A percentile compares a stretch with the other conserved stretches of the same genome.
phyloP scores from a whole-genome alignment of 768 basidiomycete species.

The Daedaleopsis sinensis region DNA sequence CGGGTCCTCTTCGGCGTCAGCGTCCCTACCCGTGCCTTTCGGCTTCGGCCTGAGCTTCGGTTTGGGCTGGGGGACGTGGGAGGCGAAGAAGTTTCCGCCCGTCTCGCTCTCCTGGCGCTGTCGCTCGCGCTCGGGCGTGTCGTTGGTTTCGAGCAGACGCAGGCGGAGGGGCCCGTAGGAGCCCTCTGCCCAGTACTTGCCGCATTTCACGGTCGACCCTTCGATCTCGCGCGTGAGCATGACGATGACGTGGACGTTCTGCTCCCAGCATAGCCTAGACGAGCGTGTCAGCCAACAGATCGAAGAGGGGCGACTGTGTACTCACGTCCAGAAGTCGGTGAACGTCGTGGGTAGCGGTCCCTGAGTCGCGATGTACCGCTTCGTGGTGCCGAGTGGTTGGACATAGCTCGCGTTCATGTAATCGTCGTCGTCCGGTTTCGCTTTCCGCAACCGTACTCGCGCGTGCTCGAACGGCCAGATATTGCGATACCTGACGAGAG shows the following conservation, averaged over 20 bases:
- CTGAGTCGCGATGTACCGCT: slow-evolving; percentile 94
- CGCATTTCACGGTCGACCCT: slow-evolving; percentile 87
- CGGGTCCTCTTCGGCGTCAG: slow-evolving; percentile 12
- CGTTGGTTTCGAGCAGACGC: slow-evolving; percentile 49
- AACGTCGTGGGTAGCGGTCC: slow-evolving; percentile 91
- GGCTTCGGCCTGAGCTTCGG: slow-evolving; percentile 1
- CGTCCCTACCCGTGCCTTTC: slow-evolving; percentile 6
- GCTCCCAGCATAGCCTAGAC: slow-evolving; percentile 85
- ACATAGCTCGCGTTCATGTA: slow-evolving; percentile 97
- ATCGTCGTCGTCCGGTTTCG: slow-evolving; percentile 57
- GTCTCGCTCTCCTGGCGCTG: slow-evolving; percentile 28
- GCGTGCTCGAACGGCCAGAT: slow-evolving; percentile 99
- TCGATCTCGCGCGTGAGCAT: slow-evolving; percentile 96
- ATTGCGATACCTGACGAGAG: slow-evolving; percentile 73
- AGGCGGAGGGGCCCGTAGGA: slow-evolving; percentile 75
- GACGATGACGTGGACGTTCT: slow-evolving; percentile 91
- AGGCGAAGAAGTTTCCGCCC: slow-evolving; percentile 38
- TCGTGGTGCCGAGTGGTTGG: slow-evolving; percentile 79
- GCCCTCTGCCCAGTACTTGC: slow-evolving; percentile 80
- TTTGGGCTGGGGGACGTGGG: slow-evolving; percentile 35
- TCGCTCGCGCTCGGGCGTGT: slow-evolving; percentile 42
- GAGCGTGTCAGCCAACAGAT: neutral
- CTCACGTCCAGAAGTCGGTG: slow-evolving; percentile 93
- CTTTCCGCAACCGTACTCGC: slow-evolving; percentile 68
- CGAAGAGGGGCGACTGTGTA: slow-evolving; percentile 18